phyloP scores from a whole-genome alignment of 2,329 filamentous ascomycete species.

The Zasmidium citrigriseum region DNA sequence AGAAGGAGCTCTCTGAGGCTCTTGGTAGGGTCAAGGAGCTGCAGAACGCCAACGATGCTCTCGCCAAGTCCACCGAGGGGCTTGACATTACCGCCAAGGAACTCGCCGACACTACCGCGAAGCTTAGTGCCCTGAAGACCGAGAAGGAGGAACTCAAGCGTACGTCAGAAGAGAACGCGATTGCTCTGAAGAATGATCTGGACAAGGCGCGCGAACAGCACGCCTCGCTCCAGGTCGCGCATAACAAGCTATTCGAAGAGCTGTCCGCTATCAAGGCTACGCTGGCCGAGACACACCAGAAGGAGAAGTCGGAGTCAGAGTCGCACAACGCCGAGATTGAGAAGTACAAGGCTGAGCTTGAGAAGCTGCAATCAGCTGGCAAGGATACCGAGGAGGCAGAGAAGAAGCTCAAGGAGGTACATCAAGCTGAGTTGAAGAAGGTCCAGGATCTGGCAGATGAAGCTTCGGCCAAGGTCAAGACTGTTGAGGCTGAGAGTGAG shows the following conservation, averaged over 20 bases:
- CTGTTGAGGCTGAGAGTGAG: conserved; percentile 17
- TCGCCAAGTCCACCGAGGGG: conserved; percentile 9
- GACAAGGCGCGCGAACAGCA: conserved; percentile 21
- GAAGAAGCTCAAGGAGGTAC: conserved; percentile 21
- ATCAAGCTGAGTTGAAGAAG: conserved; percentile 19
- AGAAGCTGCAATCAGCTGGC: conserved; percentile 17
- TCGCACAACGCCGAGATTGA: conserved; percentile 4
- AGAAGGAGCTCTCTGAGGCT: conserved; percentile 1
- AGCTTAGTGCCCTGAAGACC: conserved; percentile 18
- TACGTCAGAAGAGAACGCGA: neutral
- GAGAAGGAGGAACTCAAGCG: conserved; percentile 22
- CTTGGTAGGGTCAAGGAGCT: neutral
- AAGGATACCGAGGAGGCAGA: conserved; percentile 13
- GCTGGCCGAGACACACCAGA: conserved; percentile 5
- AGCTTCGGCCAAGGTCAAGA: conserved; percentile 18
- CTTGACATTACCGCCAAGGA: conserved; percentile 15
- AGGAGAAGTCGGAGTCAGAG: neutral
- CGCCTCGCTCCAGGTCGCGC: conserved; percentile 22
- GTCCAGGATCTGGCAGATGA: conserved; percentile 19
- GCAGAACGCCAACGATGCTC: conserved; percentile 1
- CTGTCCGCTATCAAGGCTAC: conserved; percentile 13
- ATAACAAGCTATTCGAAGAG: conserved; percentile 27
- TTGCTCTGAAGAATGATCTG: conserved; percentile 14
- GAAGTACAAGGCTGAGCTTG: conserved; percentile 16
- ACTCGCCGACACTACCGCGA: conserved; percentile 16